Evolutionary conservation across 306 rosid species (phyloP), one percentile per base, ranked within the genome.

Genomic region (Cicer bijugum): DNA sequence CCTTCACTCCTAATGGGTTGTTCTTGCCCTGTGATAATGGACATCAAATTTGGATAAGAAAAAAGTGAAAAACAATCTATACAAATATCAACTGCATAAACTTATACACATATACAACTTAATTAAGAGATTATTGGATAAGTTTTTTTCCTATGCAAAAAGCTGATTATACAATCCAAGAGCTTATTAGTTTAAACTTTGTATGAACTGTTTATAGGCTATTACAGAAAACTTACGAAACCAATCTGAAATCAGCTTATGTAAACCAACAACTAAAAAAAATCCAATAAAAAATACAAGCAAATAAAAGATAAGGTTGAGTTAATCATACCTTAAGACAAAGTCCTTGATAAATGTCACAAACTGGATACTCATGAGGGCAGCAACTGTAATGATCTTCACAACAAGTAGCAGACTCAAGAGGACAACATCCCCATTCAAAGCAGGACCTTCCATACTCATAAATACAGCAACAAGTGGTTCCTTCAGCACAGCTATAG

Each of bases 381-480:
- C 99, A 95, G 87, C 99, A 95, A 71, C 97, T 88, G 82, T 86
- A 85, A 76, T 76, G 81, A 73, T 95, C 99, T 0, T 91, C 97
- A 35, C 99, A 95, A 88, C 99, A 95, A 56, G 97, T 88, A 78
- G 99, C 99, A 17, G 53, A 78, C 72, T 90, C 97, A 1, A 95
- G 97, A 16, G 99, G 97, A 74, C 99, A 95, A 74, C 99, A 95
- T 60, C 97, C 97, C 97, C 97, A 95, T 19, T 80, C 75, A 50
- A 83, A 81, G 86, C 99, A 95, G 17, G 63, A 50, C 1, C 35
- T 82, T 61, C 82, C 86, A 57, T 14, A 85, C 66, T 85, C 70
- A 1, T 35, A 95, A 14, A 87, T 8, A 28, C 99, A 95, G 90
- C 99, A 95, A 77, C 99, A 91, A n/a, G 99, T 95, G 23, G 78